These are phyloP conservation scores for Simplicillium sp. DNA, from an alignment of 2,329 filamentous ascomycete species.

Conservation along the genomic window DNA sequence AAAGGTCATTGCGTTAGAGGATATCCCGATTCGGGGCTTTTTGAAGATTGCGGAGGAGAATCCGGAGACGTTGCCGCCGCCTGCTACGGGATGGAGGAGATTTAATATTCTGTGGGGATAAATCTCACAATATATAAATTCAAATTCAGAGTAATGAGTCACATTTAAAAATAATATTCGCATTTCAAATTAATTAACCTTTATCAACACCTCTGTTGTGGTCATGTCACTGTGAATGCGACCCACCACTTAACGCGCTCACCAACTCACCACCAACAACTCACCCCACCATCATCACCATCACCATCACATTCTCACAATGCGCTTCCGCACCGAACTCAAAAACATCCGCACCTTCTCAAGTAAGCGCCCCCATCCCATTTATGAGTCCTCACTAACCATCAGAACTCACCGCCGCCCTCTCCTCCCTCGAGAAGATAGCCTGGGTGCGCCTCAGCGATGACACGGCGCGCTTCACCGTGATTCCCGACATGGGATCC, in stretches of 20 bases:
- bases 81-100: constrained; percentile 8
- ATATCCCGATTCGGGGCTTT: constrained; percentile 12
- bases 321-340: constrained; percentile 59
- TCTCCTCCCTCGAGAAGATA: constrained; percentile 65
- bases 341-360: constrained; percentile 58
- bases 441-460: constrained; percentile 87
- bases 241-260: too few relatives aligned
- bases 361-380: constrained; percentile 30
- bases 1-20: constrained; percentile 8
- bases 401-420: constrained; percentile 52
- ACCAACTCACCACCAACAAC: too few relatives aligned
- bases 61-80: constrained; percentile 4
- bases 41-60: constrained; percentile 7
- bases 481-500: constrained; percentile 87
- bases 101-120: constrained; percentile 11
- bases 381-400: neutral
- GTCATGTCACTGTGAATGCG: too few relatives aligned
- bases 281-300: too few relatives aligned
- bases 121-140: neutral
- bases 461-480: constrained; percentile 82
- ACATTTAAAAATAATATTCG: too few relatives aligned
- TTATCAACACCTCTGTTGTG: too few relatives aligned
- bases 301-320: constrained; percentile 27
- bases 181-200: too few relatives aligned
- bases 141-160: too few relatives aligned